phyloP scores from a whole-genome alignment of 148 eudicot species.

The Nepenthes gracilis region DNA sequence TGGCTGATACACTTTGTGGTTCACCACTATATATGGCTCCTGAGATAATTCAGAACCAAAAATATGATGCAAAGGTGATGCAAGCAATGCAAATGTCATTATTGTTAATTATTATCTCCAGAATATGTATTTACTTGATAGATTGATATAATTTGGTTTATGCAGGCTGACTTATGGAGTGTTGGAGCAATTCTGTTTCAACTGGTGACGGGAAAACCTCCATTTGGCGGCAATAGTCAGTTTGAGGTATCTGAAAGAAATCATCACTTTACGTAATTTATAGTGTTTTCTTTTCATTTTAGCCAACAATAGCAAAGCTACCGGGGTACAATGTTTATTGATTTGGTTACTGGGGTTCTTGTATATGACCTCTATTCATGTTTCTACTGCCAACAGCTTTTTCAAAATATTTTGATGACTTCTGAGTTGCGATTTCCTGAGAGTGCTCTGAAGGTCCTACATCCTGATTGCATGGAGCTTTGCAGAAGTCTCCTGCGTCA shows the following conservation, averaged over 20 bases:
- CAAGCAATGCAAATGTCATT: background rate
- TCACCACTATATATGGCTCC: slow-evolving; percentile 53
- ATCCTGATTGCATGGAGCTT: slow-evolving; percentile 37
- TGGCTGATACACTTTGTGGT: slow-evolving; percentile 52
- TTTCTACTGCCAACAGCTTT: slow-evolving; percentile 24
- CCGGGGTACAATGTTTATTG: background rate
- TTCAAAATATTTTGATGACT: slow-evolving; percentile 32
- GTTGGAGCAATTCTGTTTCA: slow-evolving; percentile 46
- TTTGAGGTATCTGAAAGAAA: slow-evolving; percentile 19
- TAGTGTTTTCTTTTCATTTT: background rate
- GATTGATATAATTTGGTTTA: background rate
- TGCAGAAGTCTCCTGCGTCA: slow-evolving; percentile 40
- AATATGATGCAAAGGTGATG: slow-evolving; percentile 40
- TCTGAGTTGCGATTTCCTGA: slow-evolving; percentile 34
- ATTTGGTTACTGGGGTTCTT: background rate
- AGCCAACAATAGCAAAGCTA: background rate
- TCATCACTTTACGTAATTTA: background rate
- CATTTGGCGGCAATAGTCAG: slow-evolving; percentile 33
- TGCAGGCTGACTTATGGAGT: slow-evolving; percentile 52
- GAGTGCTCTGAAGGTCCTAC: slow-evolving; percentile 23
- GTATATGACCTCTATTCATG: background rate
- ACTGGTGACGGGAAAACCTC: slow-evolving; percentile 39
- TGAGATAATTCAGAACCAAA: slow-evolving; percentile 40
- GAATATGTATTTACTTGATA: background rate
- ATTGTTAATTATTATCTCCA: background rate